Evolutionary conservation across 169 alveolate genomes (phyloP).

Genomic region (Plasmodium billcollinsi): DNA sequence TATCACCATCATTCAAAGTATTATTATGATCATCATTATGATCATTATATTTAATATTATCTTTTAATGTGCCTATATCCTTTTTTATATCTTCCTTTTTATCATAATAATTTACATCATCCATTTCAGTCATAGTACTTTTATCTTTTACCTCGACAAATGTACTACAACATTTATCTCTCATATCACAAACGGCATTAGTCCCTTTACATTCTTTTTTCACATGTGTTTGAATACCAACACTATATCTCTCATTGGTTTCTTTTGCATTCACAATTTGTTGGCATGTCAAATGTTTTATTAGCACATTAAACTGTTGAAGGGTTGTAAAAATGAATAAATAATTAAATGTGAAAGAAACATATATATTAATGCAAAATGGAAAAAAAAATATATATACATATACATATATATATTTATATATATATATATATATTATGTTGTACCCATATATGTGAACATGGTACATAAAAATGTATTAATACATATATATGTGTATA

Average conservation of each 20-base stretch:
- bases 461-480: not conserved
- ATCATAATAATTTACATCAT: not conserved
- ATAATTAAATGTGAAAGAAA: not conserved
- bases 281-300: constrained; percentile 47
- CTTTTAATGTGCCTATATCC: not conserved
- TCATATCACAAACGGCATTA: constrained; percentile 64
- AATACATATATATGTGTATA: not conserved
- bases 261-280: not conserved
- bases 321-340: not conserved
- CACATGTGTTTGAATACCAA: constrained; percentile 36
- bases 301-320: constrained; percentile 51
- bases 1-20: too few relatives aligned
- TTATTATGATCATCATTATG: too few relatives aligned
- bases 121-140: constrained; percentile 13
- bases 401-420: not conserved
- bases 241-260: constrained; percentile 12
- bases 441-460: not conserved
- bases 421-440: not conserved
- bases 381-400: not conserved
- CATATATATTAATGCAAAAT: too few relatives aligned
- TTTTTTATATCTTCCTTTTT: constrained; percentile 7
- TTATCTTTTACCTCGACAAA: constrained; percentile 19
- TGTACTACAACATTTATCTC: constrained; percentile 32
- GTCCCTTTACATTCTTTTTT: constrained; percentile 30
- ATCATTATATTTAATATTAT: not conserved